Percentiles rank a stretch among this genome's conserved stretches.
These are phyloP conservation scores for Fusarium globosum DNA, from an alignment of 2,329 filamentous ascomycete genomes.

Conservation along the genomic window DNA sequence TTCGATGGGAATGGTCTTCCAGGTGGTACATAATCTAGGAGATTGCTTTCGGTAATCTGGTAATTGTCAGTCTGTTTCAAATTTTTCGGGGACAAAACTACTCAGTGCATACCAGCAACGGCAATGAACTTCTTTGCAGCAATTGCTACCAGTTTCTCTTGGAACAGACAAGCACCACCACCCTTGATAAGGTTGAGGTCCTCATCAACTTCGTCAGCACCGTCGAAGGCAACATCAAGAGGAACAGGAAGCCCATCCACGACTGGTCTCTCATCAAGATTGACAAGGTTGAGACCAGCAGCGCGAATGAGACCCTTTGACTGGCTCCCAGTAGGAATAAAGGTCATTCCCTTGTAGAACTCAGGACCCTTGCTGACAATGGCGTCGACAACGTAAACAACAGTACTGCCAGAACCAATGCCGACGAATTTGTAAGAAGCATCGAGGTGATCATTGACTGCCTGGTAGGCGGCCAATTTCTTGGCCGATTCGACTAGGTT, in stretches of 20 bases:
- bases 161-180: slow-evolving; percentile 95
- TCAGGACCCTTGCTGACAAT: slow-evolving; percentile 71
- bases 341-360: slow-evolving; percentile 75
- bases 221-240: slow-evolving; percentile 94
- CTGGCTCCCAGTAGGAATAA: slow-evolving; percentile 92
- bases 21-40: slow-evolving; percentile 76
- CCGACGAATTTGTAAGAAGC: slow-evolving; percentile 73
- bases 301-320: slow-evolving; percentile 86
- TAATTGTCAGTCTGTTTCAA: slow-evolving; percentile 8
- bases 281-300: slow-evolving; percentile 80
- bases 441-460: slow-evolving; percentile 78
- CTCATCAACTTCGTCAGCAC: slow-evolving; percentile 95
- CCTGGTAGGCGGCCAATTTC: slow-evolving; percentile 77
- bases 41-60: slow-evolving; percentile 91
- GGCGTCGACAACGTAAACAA: slow-evolving; percentile 86
- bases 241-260: slow-evolving; percentile 54
- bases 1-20: slow-evolving; percentile 92
- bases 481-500: slow-evolving; percentile 77
- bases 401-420: slow-evolving; percentile 84
- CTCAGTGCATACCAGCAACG: slow-evolving; percentile 72
- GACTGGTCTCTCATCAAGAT: slow-evolving; percentile 78
- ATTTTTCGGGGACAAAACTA: background rate
- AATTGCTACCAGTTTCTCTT: slow-evolving; percentile 94
- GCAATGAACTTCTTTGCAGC: slow-evolving; percentile 87
- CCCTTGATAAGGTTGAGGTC: slow-evolving; percentile 98